Evolutionary conservation across 495 filamentous ascomycete species (phyloP), one percentile per base, ranked within the genome.

Genomic region (Podospora pseudocomata): DNA sequence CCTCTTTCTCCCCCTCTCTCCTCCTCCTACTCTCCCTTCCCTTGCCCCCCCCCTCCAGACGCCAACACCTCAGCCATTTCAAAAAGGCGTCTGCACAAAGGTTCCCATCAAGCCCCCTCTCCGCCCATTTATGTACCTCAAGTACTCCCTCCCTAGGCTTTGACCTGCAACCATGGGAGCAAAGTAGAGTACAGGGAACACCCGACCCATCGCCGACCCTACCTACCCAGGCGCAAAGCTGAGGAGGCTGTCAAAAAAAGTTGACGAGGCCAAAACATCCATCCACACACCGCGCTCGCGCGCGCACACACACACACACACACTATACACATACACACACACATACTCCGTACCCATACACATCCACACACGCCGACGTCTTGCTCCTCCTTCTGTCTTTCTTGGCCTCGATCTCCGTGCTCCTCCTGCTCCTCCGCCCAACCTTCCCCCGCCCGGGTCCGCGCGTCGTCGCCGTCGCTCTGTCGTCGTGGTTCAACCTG

Each of bases 61-160:
- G 65, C 23, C 32, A 67, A 39, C 55, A 23, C 27, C 60, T 34
- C 60, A 32, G 61, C 70, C 71, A 55, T 65, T 72, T 70, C 63
- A 62, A 66, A 15, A 65, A 65, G 65, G 49, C 67, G 65, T 66
- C 69, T 68, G 66, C 69, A 69, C 68, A 69, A 61, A 64, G 60
- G 65, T 65, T 68, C 66, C 71, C 57, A 16, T 27, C 67, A 63
- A 71, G 9, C 65, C 74, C 72, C 70, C 67, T 53, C 32, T 60
- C 63, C 65, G 67, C 28, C 68, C 73, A 72, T 65, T 67, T 76
- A 77, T 76, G 72, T 76, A 80, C 74, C 73, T 71, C 70, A 76
- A 76, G 72, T 79, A 76, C 72, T 74, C 66, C 65, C 67, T 70
- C 27, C 70, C 72, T 63, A 58, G 65, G 62, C 67, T 60, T 74